Percentiles rank a stretch among this genome's conserved stretches.
Evolutionary conservation across 441 rosid genomes (phyloP).

Genomic region (Gossypium aridum): DNA sequence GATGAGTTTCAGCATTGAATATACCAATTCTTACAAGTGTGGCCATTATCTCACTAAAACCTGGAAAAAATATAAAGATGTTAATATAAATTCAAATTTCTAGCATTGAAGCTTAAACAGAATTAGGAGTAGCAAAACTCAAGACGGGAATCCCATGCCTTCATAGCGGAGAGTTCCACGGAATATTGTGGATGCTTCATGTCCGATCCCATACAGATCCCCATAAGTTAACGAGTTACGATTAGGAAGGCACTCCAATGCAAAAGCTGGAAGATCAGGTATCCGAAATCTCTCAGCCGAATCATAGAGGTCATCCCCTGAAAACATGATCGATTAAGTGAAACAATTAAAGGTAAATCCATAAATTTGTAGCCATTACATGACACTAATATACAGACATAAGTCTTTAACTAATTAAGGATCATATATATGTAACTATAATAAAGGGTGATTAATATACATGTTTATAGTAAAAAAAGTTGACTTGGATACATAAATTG

Average conservation of each 20-base stretch:
- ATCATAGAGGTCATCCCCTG: constrained; percentile 76
- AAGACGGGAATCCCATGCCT: constrained; percentile 33
- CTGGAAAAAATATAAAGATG: constrained; percentile 23
- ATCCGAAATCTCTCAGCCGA: constrained; percentile 56
- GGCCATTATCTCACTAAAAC: constrained; percentile 73
- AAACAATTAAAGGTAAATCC: background rate
- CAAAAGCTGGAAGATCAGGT: constrained; percentile 88
- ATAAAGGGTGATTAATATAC: background rate
- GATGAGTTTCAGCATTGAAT: constrained; percentile 40
- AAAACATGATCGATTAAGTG: constrained; percentile 14
- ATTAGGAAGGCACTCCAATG: constrained; percentile 86
- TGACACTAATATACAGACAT: background rate
- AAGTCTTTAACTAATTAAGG: too few species aligned
- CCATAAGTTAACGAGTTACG: constrained; percentile 80
- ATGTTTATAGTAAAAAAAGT: background rate
- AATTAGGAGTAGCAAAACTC: background rate
- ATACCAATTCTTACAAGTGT: constrained; percentile 69
- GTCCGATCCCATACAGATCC: constrained; percentile 60
- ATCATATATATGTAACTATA: too few species aligned
- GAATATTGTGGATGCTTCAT: constrained; percentile 77
- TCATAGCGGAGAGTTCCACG: constrained; percentile 96
- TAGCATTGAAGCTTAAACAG: background rate
- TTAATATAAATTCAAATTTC: background rate
- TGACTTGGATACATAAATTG: background rate
- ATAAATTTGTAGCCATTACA: background rate